Evolutionary conservation across 1,284 basidiomycete genomes (phyloP).

Genomic region (Cryptococcus floricola): DNA sequence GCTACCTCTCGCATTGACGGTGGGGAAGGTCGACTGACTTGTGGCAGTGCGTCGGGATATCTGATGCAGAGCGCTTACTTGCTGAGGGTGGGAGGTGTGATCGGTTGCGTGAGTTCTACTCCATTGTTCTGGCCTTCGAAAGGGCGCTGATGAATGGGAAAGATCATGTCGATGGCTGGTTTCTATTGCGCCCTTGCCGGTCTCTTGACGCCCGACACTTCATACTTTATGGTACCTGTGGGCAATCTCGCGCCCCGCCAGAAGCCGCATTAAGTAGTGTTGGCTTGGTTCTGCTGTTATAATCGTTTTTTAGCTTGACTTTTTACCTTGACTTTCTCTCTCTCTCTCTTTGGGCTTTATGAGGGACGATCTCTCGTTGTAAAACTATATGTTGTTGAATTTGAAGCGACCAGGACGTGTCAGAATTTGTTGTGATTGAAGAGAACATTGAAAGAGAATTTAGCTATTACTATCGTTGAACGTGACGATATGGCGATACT

Average conservation of each 20-base stretch:
- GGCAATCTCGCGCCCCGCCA: slow-evolving; percentile 14
- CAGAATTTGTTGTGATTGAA: too few relatives aligned
- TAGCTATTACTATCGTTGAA: too few relatives aligned
- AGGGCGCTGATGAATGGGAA: slow-evolving; percentile 33
- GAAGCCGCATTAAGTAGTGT: too few relatives aligned
- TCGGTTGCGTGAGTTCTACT: slow-evolving; percentile 54
- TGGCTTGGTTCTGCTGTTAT: too few relatives aligned
- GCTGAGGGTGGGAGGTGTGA: slow-evolving; percentile 65
- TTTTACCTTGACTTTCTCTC: too few relatives aligned
- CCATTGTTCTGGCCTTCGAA: not conserved
- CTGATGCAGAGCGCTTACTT: slow-evolving; percentile 29
- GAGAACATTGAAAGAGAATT: too few relatives aligned
- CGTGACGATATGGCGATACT: too few relatives aligned
- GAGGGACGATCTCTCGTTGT: too few relatives aligned
- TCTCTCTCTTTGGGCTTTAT: too few relatives aligned
- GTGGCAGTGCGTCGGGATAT: slow-evolving; percentile 33
- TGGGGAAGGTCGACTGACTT: not conserved
- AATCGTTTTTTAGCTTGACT: too few relatives aligned
- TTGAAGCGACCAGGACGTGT: too few relatives aligned
- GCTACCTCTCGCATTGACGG: slow-evolving; percentile 5
- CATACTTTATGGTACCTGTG: slow-evolving; percentile 52
- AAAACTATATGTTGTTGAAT: too few relatives aligned
- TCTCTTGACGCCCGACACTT: slow-evolving; percentile 50
- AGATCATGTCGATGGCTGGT: slow-evolving; percentile 18
- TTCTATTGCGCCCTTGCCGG: slow-evolving; percentile 53